Percentiles rank a stretch among this genome's conserved stretches.
Evolutionary conservation across 768 basidiomycete genomes (phyloP).

Genomic region (Mycena chlorophos): DNA sequence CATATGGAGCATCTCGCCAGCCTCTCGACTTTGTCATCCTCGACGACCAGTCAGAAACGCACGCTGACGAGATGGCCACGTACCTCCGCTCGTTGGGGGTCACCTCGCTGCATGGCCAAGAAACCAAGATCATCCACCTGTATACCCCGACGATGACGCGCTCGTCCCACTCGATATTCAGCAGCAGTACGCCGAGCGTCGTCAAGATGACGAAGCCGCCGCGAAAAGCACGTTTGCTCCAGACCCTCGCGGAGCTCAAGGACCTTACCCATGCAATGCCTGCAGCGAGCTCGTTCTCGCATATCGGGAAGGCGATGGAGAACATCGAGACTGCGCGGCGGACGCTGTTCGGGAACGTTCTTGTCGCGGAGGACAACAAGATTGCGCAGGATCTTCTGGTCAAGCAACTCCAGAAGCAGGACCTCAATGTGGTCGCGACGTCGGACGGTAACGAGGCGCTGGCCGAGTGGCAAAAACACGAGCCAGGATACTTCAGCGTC

Average conservation of each 20-base stretch:
- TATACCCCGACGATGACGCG: slow-evolving; percentile 70
- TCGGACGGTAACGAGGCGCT: slow-evolving; percentile 71
- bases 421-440: slow-evolving; percentile 62
- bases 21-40: slow-evolving; percentile 65
- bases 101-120: slow-evolving; percentile 35
- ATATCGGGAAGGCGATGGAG: slow-evolving; percentile 45
- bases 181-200: slow-evolving; percentile 53
- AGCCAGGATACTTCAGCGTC: slow-evolving; percentile 66
- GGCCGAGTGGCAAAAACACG: slow-evolving; percentile 66
- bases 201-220: slow-evolving; percentile 74
- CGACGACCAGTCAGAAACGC: slow-evolving; percentile 63
- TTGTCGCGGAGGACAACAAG: slow-evolving; percentile 77
- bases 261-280: slow-evolving; percentile 50
- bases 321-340: slow-evolving; percentile 49
- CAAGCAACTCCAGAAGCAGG: slow-evolving; percentile 63
- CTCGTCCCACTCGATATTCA: slow-evolving; percentile 52
- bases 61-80: slow-evolving; percentile 56
- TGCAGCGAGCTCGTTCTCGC: slow-evolving; percentile 33
- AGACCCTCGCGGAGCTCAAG: slow-evolving; percentile 60
- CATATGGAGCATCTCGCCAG: slow-evolving; percentile 29
- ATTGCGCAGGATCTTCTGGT: slow-evolving; percentile 68
- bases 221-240: slow-evolving; percentile 57
- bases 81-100: slow-evolving; percentile 43
- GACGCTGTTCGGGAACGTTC: slow-evolving; percentile 63
- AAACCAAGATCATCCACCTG: slow-evolving; percentile 68